A percentile compares a stretch with the other conserved stretches of the same genome.
Conservation (phyloP, 1,284 basidiomycete species). For the Caloboletus inedulis region DNA sequence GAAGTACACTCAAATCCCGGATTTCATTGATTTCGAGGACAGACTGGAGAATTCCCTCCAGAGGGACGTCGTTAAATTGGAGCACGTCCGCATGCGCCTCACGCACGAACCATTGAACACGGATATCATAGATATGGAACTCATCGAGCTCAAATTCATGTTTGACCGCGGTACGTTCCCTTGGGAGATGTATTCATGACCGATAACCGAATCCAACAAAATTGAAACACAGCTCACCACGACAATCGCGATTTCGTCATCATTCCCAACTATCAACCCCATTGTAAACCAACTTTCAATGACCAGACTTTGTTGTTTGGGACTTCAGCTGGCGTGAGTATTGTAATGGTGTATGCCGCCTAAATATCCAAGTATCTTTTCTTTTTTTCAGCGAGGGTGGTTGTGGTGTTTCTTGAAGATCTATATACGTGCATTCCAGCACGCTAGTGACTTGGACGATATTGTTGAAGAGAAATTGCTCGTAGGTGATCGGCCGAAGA, state of each 20-base stretch:
- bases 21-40: slow-evolving; percentile 77
- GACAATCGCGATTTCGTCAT: slow-evolving; percentile 83
- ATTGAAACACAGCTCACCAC: slow-evolving; percentile 50
- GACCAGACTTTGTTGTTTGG: slow-evolving; percentile 66
- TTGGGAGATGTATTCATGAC: slow-evolving; percentile 7
- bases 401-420: slow-evolving; percentile 65
- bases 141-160: slow-evolving; percentile 79
- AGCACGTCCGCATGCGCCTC: slow-evolving; percentile 79
- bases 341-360: neutral
- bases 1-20: slow-evolving; percentile 82
- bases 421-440: slow-evolving; percentile 72
- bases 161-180: slow-evolving; percentile 65
- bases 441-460: slow-evolving; percentile 74
- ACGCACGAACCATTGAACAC: slow-evolving; percentile 65
- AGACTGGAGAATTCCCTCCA: slow-evolving; percentile 77
- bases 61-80: slow-evolving; percentile 72
- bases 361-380: slow-evolving; percentile 3
- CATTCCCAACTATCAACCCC: slow-evolving; percentile 75
- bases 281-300: slow-evolving; percentile 46
- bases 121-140: slow-evolving; percentile 73
- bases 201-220: slow-evolving; percentile 12
- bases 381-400: slow-evolving; percentile 58
- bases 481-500: slow-evolving; percentile 74
- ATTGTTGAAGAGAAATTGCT: slow-evolving; percentile 73
- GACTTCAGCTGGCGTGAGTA: slow-evolving; percentile 57